Base-by-base conservation (phyloP, 1,139 yeast genomes). In the Geotrichum histeridarum region DNA sequence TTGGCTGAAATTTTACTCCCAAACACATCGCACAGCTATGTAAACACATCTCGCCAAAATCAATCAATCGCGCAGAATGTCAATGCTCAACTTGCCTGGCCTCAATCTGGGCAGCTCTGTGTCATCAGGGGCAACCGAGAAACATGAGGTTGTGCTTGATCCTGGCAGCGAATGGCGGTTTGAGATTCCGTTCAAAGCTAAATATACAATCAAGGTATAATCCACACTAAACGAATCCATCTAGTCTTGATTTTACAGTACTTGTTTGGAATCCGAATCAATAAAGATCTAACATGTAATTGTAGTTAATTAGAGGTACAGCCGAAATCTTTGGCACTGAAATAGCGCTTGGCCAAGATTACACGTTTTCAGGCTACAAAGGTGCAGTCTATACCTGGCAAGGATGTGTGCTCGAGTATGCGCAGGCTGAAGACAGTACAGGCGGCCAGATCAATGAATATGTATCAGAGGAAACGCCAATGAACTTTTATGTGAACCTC, bases 241-340 rank as follows among this genome's bases (percentile, higher is more conserved):
- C 3, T 7, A 14, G 4, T 39, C 22, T 17, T 39, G 12, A 12
- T 39, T 38, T 22, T 22, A 22, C 27, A 22, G 27, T 5, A 22
- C 5, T 22, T n/a, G n/a, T 22, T 22, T 22, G 27, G 27, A 22
- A 22, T 22, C 5, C 37, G 8, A n/a, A n/a, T 33, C 14, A 6
- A 33, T 3, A 6, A 4, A 33, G 12, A 33, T 11, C 37, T n/a
- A 33, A n/a, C 37, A 33, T 33, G 14, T 33, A 8, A 15, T 15
- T 32, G 8, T 43, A 67, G 67, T 67, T 77, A 9, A 59, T 71
- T 2, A 72, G 75, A 7, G 99, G 99, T 1, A 77, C 84, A 1
- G 96, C 88, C 1, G 99, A 93, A 70, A 78, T 91, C 17, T 89
- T 86, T 70, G 99, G 99, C 27, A 89, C 97, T 1, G 99, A 93